Evolutionary conservation across 495 filamentous ascomycete species (phyloP), one percentile per base, ranked within the genome.

Genomic region (Cladorrhinum samala): DNA sequence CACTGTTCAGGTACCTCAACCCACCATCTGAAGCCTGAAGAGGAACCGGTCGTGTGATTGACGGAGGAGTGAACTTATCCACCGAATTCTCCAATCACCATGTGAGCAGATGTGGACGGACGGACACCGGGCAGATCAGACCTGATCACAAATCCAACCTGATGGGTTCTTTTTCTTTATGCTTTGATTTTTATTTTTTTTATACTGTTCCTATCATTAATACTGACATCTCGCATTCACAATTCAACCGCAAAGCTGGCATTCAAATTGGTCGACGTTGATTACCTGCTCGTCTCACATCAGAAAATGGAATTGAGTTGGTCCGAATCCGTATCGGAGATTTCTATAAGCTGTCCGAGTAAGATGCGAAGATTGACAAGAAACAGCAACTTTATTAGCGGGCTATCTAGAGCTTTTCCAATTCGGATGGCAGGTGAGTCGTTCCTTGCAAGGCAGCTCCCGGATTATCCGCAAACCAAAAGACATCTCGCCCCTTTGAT

Each of bases 1-100:
- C 50, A 42, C 27, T 24, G 8, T 1, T 11, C 9, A 61, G n/a
- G 59, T 61, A 55, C 45, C 52, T 37, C 14, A 24, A 13, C 49
- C 20, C 23, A 2, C 48, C n/a, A 18, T 16, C 18, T 11, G 13
- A 25, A 36, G 19, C 38, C 20, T 16, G 39, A 50, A 39, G 37
- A 45, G 45, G 38, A 50, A 9, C 23, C 11, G 17, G 16, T 40
- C 3, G 8, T 6, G 27, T 17, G 19, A 30, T 14, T 17, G 50
- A 25, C 46, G 41, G 16, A 14, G 53, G 60, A 46, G 51, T 38
- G 46, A 14, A n/a, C 47, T 37, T 44, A 45, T 44, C 27, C 7
- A 25, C 30, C 14, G 14, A 25, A 23, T n/a, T 20, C 14, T 17
- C 23, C 17, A 25, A 33, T 33, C 11, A n/a, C 27, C 27, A 33